Percentiles rank a stretch among this genome's conserved stretches.
Conservation (phyloP, 192 early-diverging fungal genomes). For the Phycomyces blakesleeanus region DNA sequence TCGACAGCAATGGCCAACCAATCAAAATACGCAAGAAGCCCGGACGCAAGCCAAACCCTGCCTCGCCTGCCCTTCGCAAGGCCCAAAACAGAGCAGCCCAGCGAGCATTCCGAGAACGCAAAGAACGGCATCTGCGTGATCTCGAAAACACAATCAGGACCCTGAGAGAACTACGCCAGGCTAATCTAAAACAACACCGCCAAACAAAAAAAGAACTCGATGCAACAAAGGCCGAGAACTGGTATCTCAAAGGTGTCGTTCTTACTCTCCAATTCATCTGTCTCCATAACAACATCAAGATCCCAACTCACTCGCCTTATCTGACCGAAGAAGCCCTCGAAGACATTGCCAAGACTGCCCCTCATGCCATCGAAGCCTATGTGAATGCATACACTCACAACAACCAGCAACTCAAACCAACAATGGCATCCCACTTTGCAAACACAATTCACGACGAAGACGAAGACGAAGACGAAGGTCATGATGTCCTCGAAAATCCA, state of each 20-base stretch:
- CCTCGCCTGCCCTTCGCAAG: slow-evolving; percentile 56
- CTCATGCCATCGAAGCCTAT: slow-evolving; percentile 35
- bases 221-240: slow-evolving; percentile 41
- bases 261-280: slow-evolving; percentile 44
- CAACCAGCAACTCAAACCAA: slow-evolving; percentile 25
- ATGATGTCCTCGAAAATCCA: neutral
- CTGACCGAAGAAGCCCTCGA: slow-evolving; percentile 27
- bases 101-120: slow-evolving; percentile 86
- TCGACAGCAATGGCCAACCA: slow-evolving; percentile 32
- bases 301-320: slow-evolving; percentile 33
- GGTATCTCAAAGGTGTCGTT: slow-evolving; percentile 47
- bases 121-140: slow-evolving; percentile 70
- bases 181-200: slow-evolving; percentile 40
- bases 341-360: slow-evolving; percentile 33
- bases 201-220: slow-evolving; percentile 44
- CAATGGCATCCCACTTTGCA: slow-evolving; percentile 25
- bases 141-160: slow-evolving; percentile 72
- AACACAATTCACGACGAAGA: slow-evolving; percentile 5
- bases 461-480: neutral
- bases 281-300: slow-evolving; percentile 33
- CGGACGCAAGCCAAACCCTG: slow-evolving; percentile 59
- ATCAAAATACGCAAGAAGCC: slow-evolving; percentile 52
- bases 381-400: slow-evolving; percentile 35
- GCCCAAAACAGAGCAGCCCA: slow-evolving; percentile 90
- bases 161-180: slow-evolving; percentile 55